Evolutionary conservation across 331 rosid species (phyloP).

Genomic region (Rhamnella rubrinervis): DNA sequence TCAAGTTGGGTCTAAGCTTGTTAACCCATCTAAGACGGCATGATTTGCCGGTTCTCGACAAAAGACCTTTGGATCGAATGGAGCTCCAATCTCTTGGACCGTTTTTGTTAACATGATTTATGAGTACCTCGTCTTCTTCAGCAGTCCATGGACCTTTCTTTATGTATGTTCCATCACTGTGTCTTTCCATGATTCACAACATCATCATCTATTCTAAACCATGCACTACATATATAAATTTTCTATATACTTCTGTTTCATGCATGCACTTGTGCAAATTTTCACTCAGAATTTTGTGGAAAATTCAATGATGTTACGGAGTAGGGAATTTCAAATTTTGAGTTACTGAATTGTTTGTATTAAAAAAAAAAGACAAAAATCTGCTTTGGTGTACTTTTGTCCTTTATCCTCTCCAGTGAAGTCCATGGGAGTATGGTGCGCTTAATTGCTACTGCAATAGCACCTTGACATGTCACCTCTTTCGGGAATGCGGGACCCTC

Average conservation of each 20-base stretch:
- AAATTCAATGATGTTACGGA: neutral
- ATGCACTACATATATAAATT: neutral
- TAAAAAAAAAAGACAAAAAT: too few relatives aligned
- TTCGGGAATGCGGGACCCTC: neutral
- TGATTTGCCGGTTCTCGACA: constrained; percentile 34
- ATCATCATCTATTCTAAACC: neutral
- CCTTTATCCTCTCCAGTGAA: neutral
- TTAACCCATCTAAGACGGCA: constrained; percentile 41
- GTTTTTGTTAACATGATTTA: constrained; percentile 17
- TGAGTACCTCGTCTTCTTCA: constrained; percentile 36
- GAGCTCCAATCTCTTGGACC: constrained; percentile 41
- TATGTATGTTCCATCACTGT: constrained; percentile 4
- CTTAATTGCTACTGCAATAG: too few relatives aligned
- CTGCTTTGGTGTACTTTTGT: too few relatives aligned
- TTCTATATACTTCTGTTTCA: neutral
- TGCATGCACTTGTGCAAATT: neutral
- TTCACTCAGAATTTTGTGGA: neutral
- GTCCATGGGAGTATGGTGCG: too few relatives aligned
- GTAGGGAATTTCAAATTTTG: neutral
- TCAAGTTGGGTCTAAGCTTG: constrained; percentile 33
- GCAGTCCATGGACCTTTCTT: constrained; percentile 32
- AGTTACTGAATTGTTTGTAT: neutral
- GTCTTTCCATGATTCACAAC: constrained; percentile 22
- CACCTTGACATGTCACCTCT: too few relatives aligned
- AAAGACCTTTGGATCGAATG: constrained; percentile 37